A percentile compares a stretch with the other conserved stretches of the same genome.
Conservation (phyloP, 139 green algal species). For the Pedinophyceae sp. region DNA sequence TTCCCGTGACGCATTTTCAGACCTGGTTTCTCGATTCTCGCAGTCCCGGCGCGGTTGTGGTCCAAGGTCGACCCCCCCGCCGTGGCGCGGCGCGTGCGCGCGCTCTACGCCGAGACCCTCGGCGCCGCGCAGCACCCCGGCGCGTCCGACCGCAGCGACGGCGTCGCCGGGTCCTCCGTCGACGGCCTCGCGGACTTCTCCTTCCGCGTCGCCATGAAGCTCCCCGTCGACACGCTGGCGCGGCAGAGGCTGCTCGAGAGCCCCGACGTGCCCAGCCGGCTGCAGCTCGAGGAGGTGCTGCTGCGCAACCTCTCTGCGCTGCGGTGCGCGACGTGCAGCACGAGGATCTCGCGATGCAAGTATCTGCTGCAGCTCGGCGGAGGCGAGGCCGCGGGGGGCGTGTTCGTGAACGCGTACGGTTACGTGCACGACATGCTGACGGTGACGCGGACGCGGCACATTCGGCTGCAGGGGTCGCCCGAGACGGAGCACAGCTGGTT, state of each 20-base stretch:
- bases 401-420: slow-evolving; percentile 26
- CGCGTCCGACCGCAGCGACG: too few relatives aligned
- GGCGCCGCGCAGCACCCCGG: too few relatives aligned
- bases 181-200: too few relatives aligned
- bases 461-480: slow-evolving; percentile 11
- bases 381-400: slow-evolving; percentile 21
- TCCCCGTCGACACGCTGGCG: slow-evolving; percentile 9
- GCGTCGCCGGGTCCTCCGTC: too few relatives aligned
- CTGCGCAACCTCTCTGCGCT: not conserved
- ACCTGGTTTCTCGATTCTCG: too few relatives aligned
- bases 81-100: too few relatives aligned
- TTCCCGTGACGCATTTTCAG: too few relatives aligned
- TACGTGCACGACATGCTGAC: slow-evolving; percentile 34
- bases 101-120: too few relatives aligned
- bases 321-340: not conserved
- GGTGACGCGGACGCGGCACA: slow-evolving; percentile 3
- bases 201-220: not conserved
- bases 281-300: not conserved
- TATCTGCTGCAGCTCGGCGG: slow-evolving; percentile 20
- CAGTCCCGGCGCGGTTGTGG: too few relatives aligned
- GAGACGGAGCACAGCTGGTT: slow-evolving; percentile 38
- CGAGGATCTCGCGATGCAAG: slow-evolving; percentile 5
- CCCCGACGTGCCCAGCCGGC: slow-evolving; percentile 10
- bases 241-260: slow-evolving; percentile 5
- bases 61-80: too few relatives aligned